A percentile compares a stretch with the other conserved stretches of the same genome.
These are phyloP conservation scores for Yamadazyma atlantica DNA, from an alignment of 1,139 yeast genomes.

Conservation along the genomic window DNA sequence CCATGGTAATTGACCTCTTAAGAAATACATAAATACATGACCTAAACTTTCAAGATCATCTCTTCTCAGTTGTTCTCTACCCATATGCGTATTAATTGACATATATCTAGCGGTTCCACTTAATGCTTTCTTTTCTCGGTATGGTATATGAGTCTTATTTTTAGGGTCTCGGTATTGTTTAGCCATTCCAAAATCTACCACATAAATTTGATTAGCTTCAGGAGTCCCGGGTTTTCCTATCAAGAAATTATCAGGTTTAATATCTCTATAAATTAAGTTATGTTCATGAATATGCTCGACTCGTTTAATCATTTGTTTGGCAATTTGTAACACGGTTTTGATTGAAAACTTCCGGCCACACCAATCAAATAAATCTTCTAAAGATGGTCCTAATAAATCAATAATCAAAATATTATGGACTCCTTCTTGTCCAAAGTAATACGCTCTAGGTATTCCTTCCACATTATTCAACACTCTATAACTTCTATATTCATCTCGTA, in stretches of 20 bases:
- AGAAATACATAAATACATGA: slow-evolving; percentile 62
- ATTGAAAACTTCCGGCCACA: slow-evolving; percentile 70
- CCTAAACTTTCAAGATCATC: slow-evolving; percentile 65
- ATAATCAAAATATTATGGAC: slow-evolving; percentile 72
- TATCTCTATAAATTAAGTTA: slow-evolving; percentile 72
- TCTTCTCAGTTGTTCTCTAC: slow-evolving; percentile 64
- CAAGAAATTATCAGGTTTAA: slow-evolving; percentile 74
- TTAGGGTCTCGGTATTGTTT: slow-evolving; percentile 64
- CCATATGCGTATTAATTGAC: slow-evolving; percentile 66
- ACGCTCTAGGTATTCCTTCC: slow-evolving; percentile 70
- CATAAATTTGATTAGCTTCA: slow-evolving; percentile 54
- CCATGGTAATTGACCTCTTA: slow-evolving; percentile 62
- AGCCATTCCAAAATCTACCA: slow-evolving; percentile 65
- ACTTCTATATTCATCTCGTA: slow-evolving; percentile 74
- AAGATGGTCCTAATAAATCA: slow-evolving; percentile 72
- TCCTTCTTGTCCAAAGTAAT: slow-evolving; percentile 80
- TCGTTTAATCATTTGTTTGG: slow-evolving; percentile 70
- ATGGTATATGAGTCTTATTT: slow-evolving; percentile 59
- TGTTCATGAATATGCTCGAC: slow-evolving; percentile 68
- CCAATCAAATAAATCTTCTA: slow-evolving; percentile 82
- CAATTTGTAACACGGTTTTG: slow-evolving; percentile 71
- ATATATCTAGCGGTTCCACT: slow-evolving; percentile 67
- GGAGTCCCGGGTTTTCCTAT: slow-evolving; percentile 67
- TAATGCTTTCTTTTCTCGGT: slow-evolving; percentile 60
- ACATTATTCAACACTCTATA: slow-evolving; percentile 64